A percentile compares a stretch with the other conserved stretches of the same genome.
Conservation (phyloP, 495 filamentous ascomycete genomes). For the Letharia lupina region DNA sequence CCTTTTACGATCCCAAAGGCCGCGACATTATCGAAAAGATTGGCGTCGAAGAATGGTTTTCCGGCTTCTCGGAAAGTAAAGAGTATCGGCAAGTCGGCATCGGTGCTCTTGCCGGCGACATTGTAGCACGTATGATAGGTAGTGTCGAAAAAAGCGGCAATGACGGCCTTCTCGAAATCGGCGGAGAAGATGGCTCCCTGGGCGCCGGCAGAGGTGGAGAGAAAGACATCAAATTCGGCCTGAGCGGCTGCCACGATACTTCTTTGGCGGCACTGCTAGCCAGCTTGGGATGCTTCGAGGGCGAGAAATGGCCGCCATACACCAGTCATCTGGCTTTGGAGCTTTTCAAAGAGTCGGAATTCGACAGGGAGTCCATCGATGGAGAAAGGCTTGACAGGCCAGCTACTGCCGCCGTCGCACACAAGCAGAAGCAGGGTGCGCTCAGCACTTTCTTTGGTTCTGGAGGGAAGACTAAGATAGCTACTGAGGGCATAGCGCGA, state of each 20-base stretch:
- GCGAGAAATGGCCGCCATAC: slow-evolving; percentile 76
- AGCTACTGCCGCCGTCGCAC: slow-evolving; percentile 15
- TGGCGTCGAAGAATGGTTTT: slow-evolving; percentile 86
- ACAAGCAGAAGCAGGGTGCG: slow-evolving; percentile 23
- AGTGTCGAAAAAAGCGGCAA: slow-evolving; percentile 54
- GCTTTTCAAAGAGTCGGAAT: slow-evolving; percentile 55
- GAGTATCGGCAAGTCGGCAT: slow-evolving; percentile 87
- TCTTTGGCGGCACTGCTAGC: slow-evolving; percentile 74
- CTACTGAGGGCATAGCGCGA: slow-evolving; percentile 28
- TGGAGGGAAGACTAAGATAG: slow-evolving; percentile 9
- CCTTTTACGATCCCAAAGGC: slow-evolving; percentile 79
- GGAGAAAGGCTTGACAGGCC: slow-evolving; percentile 11
- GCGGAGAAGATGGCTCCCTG: slow-evolving; percentile 32
- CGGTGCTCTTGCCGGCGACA: slow-evolving; percentile 72
- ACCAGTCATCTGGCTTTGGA: slow-evolving; percentile 89
- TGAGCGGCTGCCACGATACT: slow-evolving; percentile 92
- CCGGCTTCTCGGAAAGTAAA: slow-evolving; percentile 69
- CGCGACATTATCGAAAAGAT: slow-evolving; percentile 66
- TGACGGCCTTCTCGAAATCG: slow-evolving; percentile 46
- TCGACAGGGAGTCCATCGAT: slow-evolving; percentile 18
- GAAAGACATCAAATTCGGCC: slow-evolving; percentile 55
- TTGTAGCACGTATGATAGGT: slow-evolving; percentile 76
- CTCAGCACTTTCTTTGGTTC: slow-evolving; percentile 24
- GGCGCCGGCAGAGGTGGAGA: slow-evolving; percentile 36
- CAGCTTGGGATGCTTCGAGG: slow-evolving; percentile 69